Evolutionary conservation across 495 filamentous ascomycete species (phyloP), one percentile per base, ranked within the genome.

Genomic region (Monascus purpureus): DNA sequence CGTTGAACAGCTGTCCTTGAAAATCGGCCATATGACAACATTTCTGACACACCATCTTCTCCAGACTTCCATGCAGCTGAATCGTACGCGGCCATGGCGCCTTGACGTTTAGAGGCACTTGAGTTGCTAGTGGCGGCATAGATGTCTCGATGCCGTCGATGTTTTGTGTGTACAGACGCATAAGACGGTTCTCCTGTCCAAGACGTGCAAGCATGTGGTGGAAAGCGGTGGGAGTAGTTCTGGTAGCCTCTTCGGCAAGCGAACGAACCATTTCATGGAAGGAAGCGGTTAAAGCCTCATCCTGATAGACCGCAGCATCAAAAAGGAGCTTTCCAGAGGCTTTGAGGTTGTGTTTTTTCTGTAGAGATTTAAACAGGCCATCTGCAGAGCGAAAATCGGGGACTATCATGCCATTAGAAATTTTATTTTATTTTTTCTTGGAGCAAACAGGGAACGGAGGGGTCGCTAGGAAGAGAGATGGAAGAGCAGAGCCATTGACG

Each of bases 231-330:
- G 90, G 86, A 32, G 77, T 57, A 20, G 86, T 84, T 28, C 72
- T 67, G 38, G 72, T 68, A 8, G 77, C 82, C 50, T 82, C 60
- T 25, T 77, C 60, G 18, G 85, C 84, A 35, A 96, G 68, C 46
- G 78, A 73, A 44, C 87, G 81, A 35, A 97, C 84, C 87, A 97
- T 93, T 48, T 77, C 75, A 53, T 96, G 92, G 63, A 97, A 97
- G 2, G 77, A 80, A 5, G 73, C 74, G 8, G 87, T 96, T 20
- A 86, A 75, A 6, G 69, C 67, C 45, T 93, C 82, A 59, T 88
- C 79, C 45, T 82, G 81, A 59, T 96, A 97, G 37, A 97, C 90
- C 2, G 88, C 92, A 29, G 90, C 90, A 62, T 97, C 90, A 43
- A 97, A 96, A 2, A 97, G 69, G 43, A 93, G 76, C 57, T 97